A percentile compares a stretch with the other conserved stretches of the same genome.
Conservation (phyloP, 1,284 basidiomycete species). For the Binderoboletus segoi region DNA sequence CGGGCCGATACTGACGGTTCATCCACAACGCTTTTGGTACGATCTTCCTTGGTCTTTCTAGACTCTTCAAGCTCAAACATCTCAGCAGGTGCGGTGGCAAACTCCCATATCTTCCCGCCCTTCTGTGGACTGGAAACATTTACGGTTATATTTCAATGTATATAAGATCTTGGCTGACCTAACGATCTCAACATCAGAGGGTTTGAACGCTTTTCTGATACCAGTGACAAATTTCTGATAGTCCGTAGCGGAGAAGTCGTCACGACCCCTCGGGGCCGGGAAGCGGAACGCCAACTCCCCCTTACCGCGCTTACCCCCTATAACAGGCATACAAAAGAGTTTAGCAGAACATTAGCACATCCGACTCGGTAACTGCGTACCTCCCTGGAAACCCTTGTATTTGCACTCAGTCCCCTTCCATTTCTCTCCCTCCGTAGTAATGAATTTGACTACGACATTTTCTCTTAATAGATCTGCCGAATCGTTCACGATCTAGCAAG, state of each 20-base stretch:
- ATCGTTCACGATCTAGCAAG: slow-evolving; percentile 30
- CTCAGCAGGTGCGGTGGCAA: background rate
- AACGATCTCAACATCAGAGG: background rate
- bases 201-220: slow-evolving; percentile 8
- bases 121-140: slow-evolving; percentile 13
- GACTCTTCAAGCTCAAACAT: slow-evolving; percentile 24
- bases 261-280: slow-evolving; percentile 20
- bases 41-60: slow-evolving; percentile 1
- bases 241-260: slow-evolving; percentile 18
- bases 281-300: slow-evolving; percentile 24
- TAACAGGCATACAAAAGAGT: background rate
- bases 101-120: slow-evolving; percentile 25
- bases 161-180: slow-evolving; percentile 18
- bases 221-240: slow-evolving; percentile 27
- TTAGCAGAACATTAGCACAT: background rate
- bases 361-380: slow-evolving; percentile 13
- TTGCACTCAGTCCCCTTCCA: slow-evolving; percentile 18
- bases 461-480: background rate
- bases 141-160: background rate
- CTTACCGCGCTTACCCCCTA: slow-evolving; percentile 19
- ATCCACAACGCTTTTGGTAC: background rate
- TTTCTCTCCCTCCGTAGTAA: background rate
- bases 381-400: slow-evolving; percentile 26
- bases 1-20: background rate
- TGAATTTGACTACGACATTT: slow-evolving; percentile 30